phyloP scores from a whole-genome alignment of 192 early-diverging fungal species.

The Lobulomyces angularis region DNA sequence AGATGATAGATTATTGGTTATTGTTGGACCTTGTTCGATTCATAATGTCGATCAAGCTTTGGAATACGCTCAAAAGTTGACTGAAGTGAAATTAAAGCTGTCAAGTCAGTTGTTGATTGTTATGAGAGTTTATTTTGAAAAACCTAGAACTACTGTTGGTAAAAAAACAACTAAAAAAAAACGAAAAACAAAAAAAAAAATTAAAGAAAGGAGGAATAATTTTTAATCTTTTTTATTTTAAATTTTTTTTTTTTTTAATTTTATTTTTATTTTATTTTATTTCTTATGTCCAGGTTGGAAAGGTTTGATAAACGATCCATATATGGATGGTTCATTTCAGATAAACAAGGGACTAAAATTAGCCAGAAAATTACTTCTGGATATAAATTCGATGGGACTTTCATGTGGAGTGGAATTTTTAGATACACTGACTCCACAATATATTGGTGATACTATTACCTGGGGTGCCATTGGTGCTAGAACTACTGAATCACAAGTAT shows the following conservation, averaged over 20 bases:
- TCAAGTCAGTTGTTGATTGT: constrained; percentile 60
- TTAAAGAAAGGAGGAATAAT: constrained; percentile 58
- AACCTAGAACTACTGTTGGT: constrained; percentile 90
- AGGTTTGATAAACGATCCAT: constrained; percentile 64
- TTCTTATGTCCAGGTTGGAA: constrained; percentile 66
- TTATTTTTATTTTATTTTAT: constrained; percentile 2
- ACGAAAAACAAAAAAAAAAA: too few species aligned
- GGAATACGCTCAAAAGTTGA: constrained; percentile 53
- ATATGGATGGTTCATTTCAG: constrained; percentile 58
- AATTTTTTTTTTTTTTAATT: not conserved
- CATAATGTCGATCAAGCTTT: constrained; percentile 78
- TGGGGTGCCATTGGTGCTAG: constrained; percentile 97
- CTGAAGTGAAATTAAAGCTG: constrained; percentile 13
- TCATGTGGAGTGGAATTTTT: constrained; percentile 82
- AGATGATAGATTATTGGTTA: constrained; percentile 78
- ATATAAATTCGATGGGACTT: constrained; percentile 69
- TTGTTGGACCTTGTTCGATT: constrained; percentile 95
- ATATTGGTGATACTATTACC: constrained; percentile 79
- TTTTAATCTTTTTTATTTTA: not conserved
- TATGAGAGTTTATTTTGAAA: constrained; percentile 98
- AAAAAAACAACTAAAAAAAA: too few species aligned
- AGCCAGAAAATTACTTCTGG: constrained; percentile 64
- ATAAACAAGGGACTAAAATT: constrained; percentile 93
- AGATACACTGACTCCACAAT: constrained; percentile 94
- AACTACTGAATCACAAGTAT: constrained; percentile 90